Conservation (phyloP, 2,329 filamentous ascomycete species). For the Colletotrichum cuscutae region DNA sequence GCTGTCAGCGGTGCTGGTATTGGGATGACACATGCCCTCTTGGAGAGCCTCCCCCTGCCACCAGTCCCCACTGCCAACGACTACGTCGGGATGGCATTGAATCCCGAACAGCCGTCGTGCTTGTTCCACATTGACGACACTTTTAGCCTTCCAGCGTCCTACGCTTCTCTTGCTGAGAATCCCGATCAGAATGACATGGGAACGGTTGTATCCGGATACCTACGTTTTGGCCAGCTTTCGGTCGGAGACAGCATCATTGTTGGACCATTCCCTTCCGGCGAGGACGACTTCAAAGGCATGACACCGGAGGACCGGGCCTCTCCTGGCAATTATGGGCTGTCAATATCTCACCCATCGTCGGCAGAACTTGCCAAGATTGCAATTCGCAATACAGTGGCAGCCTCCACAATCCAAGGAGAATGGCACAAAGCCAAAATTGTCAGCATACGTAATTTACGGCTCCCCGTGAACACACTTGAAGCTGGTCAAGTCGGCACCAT, state of each 20-base stretch:
- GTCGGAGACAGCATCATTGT: constrained; percentile 83
- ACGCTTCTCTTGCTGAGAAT: constrained; percentile 56
- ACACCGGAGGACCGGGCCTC: constrained; percentile 59
- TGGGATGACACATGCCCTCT: constrained; percentile 81
- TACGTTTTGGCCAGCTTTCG: constrained; percentile 81
- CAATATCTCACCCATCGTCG: constrained; percentile 63
- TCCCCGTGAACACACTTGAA: constrained; percentile 81
- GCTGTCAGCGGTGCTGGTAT: constrained; percentile 87
- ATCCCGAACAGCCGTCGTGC: constrained; percentile 68
- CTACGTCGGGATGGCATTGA: constrained; percentile 63
- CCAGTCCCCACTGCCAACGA: constrained; percentile 62
- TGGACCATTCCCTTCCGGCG: constrained; percentile 78
- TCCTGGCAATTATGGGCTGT: constrained; percentile 59
- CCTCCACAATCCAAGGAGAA: constrained; percentile 67
- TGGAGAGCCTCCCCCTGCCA: constrained; percentile 80
- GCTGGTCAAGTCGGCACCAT: constrained; percentile 91
- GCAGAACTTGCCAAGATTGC: constrained; percentile 63
- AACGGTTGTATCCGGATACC: constrained; percentile 84
- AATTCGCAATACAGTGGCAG: constrained; percentile 63
- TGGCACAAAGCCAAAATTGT: constrained; percentile 86
- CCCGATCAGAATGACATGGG: constrained; percentile 59
- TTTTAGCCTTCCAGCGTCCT: constrained; percentile 78
- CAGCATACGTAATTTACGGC: constrained; percentile 87
- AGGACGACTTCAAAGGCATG: constrained; percentile 54
- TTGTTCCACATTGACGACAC: constrained; percentile 94